Evolutionary conservation across 805 yeast genomes (phyloP), one percentile per base, ranked within the genome.

Genomic region (Lipomyces lipofer): DNA sequence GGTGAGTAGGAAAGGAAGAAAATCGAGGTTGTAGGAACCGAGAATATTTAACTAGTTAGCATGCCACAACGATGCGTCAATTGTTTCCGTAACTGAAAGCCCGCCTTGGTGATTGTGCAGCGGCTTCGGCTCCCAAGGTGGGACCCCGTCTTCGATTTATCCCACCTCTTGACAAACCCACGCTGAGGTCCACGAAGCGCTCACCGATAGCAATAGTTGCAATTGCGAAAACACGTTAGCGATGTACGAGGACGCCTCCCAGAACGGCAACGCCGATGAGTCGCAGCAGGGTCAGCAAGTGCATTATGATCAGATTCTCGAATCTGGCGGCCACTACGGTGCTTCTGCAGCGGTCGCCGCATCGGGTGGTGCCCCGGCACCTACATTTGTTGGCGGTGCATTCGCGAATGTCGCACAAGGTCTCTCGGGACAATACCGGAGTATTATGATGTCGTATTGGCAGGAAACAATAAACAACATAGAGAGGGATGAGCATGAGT

Each of bases 381-480:
- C 59, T 32, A 59, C 62, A 0, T 53, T 60, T 47, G 62, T 59
- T 8, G 83, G 81, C 8, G 84, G 86, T 50, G 88, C 88, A 21
- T 88, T 88, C 66, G 78, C 81, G 57, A 94, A 94, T 69, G 98
- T 94, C 5, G 97, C 95, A 1, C 97, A 90, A 66, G 98, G 97
- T 1, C 74, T 92, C 19, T 76, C 78, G 5, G 96, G 96, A 1
- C 80, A 82, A 53, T 85, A 90, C 71, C 79, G 89, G 56, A 91
- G 88, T 63, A 79, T 85, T 75, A 87, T 94, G 91, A 85, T 95
- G 81, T 91, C 88, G 58, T 94, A 92, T 69, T 94, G 99, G 99
- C 99, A 94, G 73, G 95, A 88, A 63, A 85, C 95, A 12, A 91
- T 94, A 70, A 89, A 89, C 67, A 81, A 85, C 51, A 89, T 94